Evolutionary conservation across 257 asterid species (phyloP).

Genomic region (Mentha longifolia): DNA sequence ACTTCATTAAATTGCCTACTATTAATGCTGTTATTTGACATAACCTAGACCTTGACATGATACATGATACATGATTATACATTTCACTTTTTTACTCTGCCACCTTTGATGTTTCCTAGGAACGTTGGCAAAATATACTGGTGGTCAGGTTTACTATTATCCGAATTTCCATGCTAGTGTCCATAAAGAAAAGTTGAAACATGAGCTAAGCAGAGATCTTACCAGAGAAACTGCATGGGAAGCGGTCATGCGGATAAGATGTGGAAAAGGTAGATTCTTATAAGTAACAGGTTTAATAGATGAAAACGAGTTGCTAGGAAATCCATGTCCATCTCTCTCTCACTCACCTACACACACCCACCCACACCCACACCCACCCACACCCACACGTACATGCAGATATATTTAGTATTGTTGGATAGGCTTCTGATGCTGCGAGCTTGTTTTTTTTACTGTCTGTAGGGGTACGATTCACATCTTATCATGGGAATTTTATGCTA

Average conservation of each 20-base stretch:
- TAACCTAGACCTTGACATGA: conserved; percentile 18
- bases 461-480: conserved; percentile 97
- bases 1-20: conserved; percentile 1
- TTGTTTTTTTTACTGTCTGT: conserved; percentile 35
- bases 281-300: conserved; percentile 20
- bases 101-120: conserved; percentile 50
- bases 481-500: conserved; percentile 98
- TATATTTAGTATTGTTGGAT: conserved; percentile 22
- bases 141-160: conserved; percentile 96
- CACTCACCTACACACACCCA: not conserved
- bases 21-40: not conserved
- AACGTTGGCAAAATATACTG: conserved; percentile 94
- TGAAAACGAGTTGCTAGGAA: conserved; percentile 23
- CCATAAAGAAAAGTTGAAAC: conserved; percentile 78
- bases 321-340: not conserved
- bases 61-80: conserved; percentile 29
- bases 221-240: conserved; percentile 99
- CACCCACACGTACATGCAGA: not conserved
- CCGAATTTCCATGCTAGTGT: conserved; percentile 73
- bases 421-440: conserved; percentile 30
- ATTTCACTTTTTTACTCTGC: conserved; percentile 23
- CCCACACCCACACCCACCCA: not conserved
- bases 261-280: conserved; percentile 83
- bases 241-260: conserved; percentile 96
- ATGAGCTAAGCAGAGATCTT: conserved; percentile 91